Conservation (phyloP, 2,329 filamentous ascomycete species). For the Sporothrix brunneoviolacea region DNA sequence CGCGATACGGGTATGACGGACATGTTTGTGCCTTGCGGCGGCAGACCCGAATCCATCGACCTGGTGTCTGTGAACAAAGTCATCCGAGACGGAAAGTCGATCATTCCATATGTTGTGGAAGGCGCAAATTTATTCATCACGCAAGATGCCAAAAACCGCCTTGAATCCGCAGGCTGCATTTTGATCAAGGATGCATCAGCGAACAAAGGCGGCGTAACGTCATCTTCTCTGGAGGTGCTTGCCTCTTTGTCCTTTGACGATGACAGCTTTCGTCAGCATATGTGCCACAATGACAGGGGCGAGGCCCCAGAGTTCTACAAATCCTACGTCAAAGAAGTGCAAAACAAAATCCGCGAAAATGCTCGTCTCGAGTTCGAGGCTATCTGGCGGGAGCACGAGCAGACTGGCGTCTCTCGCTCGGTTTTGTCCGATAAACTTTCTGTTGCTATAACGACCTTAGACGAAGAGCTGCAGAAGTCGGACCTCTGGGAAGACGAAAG, state of each 20-base stretch:
- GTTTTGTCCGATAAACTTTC: constrained; percentile 89
- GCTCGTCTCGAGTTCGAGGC: constrained; percentile 93
- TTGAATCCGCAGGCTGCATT: constrained; percentile 91
- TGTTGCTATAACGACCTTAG: constrained; percentile 87
- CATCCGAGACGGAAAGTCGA: constrained; percentile 81
- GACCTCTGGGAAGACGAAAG: constrained; percentile 81
- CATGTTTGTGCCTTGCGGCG: constrained; percentile 90
- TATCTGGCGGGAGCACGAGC: constrained; percentile 90
- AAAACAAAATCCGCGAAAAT: constrained; percentile 84
- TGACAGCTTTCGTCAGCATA: constrained; percentile 77
- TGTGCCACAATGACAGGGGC: constrained; percentile 74
- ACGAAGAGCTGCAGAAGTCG: constrained; percentile 91
- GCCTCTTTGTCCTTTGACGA: constrained; percentile 94
- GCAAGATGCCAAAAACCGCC: constrained; percentile 90
- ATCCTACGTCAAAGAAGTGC: constrained; percentile 85
- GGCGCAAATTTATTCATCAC: constrained; percentile 96
- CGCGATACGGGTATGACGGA: constrained; percentile 72
- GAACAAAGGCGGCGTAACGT: constrained; percentile 98
- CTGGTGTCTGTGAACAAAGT: constrained; percentile 79
- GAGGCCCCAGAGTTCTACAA: constrained; percentile 85
- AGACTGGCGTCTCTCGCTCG: constrained; percentile 71
- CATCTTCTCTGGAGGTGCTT: constrained; percentile 90
- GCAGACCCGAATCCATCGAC: constrained; percentile 93
- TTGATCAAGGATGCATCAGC: constrained; percentile 97
- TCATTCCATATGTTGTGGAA: constrained; percentile 92